phyloP scores from a whole-genome alignment of 2,329 filamentous ascomycete species.

The Trichoderma guizhouense region DNA sequence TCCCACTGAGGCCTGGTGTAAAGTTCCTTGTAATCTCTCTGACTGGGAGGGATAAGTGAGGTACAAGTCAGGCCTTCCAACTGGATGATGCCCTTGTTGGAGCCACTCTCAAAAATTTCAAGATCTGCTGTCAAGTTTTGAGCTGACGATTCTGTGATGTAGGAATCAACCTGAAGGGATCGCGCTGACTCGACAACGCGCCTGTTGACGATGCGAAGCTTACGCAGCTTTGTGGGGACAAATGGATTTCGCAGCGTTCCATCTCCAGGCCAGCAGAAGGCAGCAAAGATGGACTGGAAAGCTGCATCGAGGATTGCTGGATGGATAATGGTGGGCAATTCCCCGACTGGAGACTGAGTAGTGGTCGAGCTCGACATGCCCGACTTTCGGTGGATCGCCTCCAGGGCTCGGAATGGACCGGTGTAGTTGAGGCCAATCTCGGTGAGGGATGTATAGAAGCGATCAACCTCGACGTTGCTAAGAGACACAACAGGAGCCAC shows the following conservation, averaged over 20 bases:
- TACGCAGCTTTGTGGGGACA: neutral
- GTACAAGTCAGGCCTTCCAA: neutral
- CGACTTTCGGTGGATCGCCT: neutral
- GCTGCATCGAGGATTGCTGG: neutral
- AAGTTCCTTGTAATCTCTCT: neutral
- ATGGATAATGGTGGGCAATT: neutral
- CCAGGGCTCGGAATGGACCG: constrained; percentile 22
- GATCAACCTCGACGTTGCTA: constrained; percentile 20
- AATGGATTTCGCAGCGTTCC: neutral
- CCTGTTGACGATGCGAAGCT: neutral
- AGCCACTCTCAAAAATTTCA: neutral
- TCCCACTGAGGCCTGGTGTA: neutral
- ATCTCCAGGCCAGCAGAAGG: neutral
- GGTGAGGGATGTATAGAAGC: constrained; percentile 22
- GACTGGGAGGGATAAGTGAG: neutral
- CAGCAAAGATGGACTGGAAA: neutral
- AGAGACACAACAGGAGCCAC: neutral
- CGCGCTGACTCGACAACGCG: neutral
- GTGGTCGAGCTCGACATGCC: neutral
- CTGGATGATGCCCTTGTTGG: neutral
- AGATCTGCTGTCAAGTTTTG: neutral
- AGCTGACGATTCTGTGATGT: neutral
- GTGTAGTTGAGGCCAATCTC: constrained; percentile 22
- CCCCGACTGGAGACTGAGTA: neutral
- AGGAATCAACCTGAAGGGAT: neutral